A percentile compares a stretch with the other conserved stretches of the same genome.
Evolutionary conservation across 1,139 yeast genomes (phyloP).

Genomic region (Blastobotrys malaysiensis): DNA sequence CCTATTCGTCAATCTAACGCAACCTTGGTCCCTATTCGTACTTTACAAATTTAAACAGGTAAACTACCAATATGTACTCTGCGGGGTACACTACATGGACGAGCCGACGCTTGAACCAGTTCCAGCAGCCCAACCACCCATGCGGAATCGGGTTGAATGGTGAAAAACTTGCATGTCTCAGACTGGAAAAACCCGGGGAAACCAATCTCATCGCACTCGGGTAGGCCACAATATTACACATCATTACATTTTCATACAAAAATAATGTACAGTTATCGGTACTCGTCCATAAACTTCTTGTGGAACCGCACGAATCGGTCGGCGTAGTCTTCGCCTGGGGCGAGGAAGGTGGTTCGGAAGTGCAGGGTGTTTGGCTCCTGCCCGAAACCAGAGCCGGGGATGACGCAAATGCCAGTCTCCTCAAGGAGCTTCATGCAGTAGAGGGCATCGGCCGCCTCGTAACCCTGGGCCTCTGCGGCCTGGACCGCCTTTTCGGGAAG

Average conservation of each 20-base stretch:
- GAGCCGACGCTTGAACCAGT: too few species aligned
- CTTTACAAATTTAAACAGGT: too few species aligned
- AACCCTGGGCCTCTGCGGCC: constrained; percentile 50
- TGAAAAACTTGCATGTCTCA: not conserved
- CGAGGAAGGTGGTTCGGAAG: constrained; percentile 90
- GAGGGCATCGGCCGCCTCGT: constrained; percentile 67
- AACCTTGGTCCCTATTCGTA: too few species aligned
- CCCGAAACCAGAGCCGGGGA: constrained; percentile 97
- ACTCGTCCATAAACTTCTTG: constrained; percentile 56
- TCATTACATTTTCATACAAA: not conserved
- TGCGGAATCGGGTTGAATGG: too few species aligned
- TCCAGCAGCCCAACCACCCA: too few species aligned
- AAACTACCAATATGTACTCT: too few species aligned
- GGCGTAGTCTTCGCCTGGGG: constrained; percentile 92
- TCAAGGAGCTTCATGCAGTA: constrained; percentile 82
- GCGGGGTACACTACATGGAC: too few species aligned
- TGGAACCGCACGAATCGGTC: constrained; percentile 74
- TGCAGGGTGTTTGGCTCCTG: constrained; percentile 86
- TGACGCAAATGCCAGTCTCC: constrained; percentile 92
- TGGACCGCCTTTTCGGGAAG: constrained; percentile 58
- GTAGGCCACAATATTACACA: not conserved
- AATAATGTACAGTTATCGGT: constrained; percentile 28
- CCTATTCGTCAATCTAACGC: too few species aligned
- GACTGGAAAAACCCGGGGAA: not conserved
- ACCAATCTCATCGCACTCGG: not conserved